Conservation (phyloP, 169 alveolate species). For the Plasmodium cynomolgi region DNA sequence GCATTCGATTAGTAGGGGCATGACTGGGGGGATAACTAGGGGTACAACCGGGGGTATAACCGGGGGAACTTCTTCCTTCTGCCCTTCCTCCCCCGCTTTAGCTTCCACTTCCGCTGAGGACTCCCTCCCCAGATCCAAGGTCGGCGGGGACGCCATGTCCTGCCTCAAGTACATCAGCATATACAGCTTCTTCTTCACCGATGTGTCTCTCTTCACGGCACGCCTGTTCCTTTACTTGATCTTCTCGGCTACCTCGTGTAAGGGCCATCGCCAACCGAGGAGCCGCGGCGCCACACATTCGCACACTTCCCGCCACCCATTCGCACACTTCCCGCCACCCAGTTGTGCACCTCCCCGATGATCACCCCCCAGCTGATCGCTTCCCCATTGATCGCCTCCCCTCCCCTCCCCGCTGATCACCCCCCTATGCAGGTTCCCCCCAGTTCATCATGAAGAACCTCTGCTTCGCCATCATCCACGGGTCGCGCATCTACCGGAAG, state of each 20-base stretch:
- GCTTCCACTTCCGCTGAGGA: neutral
- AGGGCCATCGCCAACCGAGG: neutral
- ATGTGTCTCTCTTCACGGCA: constrained; percentile 22
- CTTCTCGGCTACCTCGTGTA: constrained; percentile 16
- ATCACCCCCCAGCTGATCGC: neutral
- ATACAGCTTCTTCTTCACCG: constrained; percentile 49
- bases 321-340: neutral
- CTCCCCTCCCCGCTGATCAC: neutral
- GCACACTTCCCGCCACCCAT: neutral
- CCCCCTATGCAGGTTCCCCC: neutral
- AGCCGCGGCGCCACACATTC: neutral
- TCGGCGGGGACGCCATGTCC: constrained; percentile 70
- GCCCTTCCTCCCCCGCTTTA: neutral
- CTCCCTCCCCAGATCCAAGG: constrained; percentile 5
- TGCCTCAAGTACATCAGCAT: constrained; percentile 56
- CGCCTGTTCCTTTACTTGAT: constrained; percentile 5
- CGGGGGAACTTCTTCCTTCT: neutral
- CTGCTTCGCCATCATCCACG: constrained; percentile 58
- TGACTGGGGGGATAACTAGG: neutral
- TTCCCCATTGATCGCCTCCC: neutral
- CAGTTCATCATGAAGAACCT: constrained; percentile 23
- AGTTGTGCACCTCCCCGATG: neutral
- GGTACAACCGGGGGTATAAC: neutral
- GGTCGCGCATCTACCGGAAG: constrained; percentile 35
- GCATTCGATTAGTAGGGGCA: neutral